phyloP scores from a whole-genome alignment of 2,329 filamentous ascomycete genomes.

The Penicillium sp. region DNA sequence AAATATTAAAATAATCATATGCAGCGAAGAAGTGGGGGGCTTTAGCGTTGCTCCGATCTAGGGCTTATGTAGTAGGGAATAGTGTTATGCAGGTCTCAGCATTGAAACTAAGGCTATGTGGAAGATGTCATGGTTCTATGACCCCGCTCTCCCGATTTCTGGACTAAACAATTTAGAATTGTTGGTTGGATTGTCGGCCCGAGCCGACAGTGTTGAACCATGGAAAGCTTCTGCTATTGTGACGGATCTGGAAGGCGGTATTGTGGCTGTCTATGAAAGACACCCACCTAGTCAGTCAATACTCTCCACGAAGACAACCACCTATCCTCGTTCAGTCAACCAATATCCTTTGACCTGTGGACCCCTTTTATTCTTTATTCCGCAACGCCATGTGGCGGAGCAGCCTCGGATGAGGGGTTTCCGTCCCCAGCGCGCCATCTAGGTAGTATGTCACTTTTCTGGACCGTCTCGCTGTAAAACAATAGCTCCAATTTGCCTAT shows the following conservation, averaged over 20 bases:
- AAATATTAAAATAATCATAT: too few relatives aligned
- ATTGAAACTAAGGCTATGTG: not conserved
- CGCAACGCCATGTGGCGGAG: not conserved
- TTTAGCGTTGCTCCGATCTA: too few relatives aligned
- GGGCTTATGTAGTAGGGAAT: too few relatives aligned
- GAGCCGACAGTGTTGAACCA: not conserved
- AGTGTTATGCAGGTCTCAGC: not conserved
- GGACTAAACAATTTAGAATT: not conserved
- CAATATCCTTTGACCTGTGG: too few relatives aligned
- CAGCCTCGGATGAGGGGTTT: not conserved
- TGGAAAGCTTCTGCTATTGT: not conserved
- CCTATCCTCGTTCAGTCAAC: too few relatives aligned
- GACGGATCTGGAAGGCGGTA: too few relatives aligned
- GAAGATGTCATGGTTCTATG: not conserved
- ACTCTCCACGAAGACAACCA: too few relatives aligned
- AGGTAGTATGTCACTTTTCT: not conserved
- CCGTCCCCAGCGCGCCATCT: not conserved
- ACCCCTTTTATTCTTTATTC: too few relatives aligned
- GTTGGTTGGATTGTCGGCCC: not conserved
- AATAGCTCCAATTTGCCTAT: not conserved
- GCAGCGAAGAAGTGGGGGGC: too few relatives aligned
- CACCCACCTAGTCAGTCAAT: too few relatives aligned
- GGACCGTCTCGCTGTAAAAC: not conserved
- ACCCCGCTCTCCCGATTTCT: not conserved
- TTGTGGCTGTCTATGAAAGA: too few relatives aligned